Evolutionary conservation across 2,329 filamentous ascomycete species (phyloP), one percentile per base, ranked within the genome.

Genomic region (Fusarium denticulatum): DNA sequence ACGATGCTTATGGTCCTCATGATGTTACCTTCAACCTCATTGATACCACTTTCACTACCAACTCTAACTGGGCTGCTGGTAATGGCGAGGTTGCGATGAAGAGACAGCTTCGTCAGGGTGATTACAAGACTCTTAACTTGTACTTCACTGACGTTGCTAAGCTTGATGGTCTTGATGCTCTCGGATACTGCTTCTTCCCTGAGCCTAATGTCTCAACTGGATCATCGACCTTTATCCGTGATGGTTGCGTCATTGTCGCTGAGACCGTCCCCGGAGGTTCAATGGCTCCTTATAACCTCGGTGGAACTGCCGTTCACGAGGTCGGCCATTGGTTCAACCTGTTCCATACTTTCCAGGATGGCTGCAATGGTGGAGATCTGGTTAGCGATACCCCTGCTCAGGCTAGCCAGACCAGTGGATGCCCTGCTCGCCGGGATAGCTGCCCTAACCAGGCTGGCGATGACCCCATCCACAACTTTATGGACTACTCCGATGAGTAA

Each of bases 171-270:
- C 42, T 32, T 22, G 40, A 43, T 1, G 74, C 73, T 53, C 74
- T 75, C 4, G 86, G 86, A n/a, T 86, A 85, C 77, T 86, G 84
- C 80, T 83, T 83, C 77, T 86, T 85, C 79, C 85, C 86, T 13
- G 77, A 69, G 30, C 65, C 79, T 40, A 69, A 57, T 1, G 64
- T 73, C 3, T 71, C 63, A 4, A 42, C 73, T 2, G 69, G 66
- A 3, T 74, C 69, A 6, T 13, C 26, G 7, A 55, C 42, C 1
- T 84, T 84, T 72, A 80, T 81, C 71, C 68, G 68, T 0, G 83
- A 85, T 47, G 83, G 83, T 28, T 86, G 85, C 75, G 79, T 80
- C 40, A 79, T 86, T 40, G 78, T 80, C 26, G 81, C 80, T 15
- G 72, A 77, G 64, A 80, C 80, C 4, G 79, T 85, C 11, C 84